Evolutionary conservation across 257 asterid genomes (phyloP).

Genomic region (Solanum tarapatanum): DNA sequence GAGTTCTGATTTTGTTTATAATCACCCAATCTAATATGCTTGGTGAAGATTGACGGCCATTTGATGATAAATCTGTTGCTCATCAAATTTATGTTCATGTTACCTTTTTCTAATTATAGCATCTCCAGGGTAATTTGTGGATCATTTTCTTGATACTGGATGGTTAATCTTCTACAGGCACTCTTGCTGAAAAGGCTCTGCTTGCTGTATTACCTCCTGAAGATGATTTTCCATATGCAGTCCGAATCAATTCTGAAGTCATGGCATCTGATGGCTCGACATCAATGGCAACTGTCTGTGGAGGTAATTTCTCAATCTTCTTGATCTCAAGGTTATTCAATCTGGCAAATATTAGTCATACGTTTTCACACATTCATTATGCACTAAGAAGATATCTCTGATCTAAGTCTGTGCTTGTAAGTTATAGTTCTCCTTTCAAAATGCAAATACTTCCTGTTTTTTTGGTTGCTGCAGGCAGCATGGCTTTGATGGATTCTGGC

Average conservation of each 20-base stretch:
- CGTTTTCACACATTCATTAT: not conserved
- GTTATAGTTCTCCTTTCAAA: not conserved
- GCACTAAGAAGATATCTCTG: not conserved
- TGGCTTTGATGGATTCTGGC: conserved; percentile 99
- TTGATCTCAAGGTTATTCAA: not conserved
- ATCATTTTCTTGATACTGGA: conserved; percentile 6
- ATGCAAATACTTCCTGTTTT: not conserved
- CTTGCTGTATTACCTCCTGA: conserved; percentile 87
- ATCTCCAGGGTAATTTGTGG: not conserved
- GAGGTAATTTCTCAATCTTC: conserved; percentile 35
- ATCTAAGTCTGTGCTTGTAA: not conserved
- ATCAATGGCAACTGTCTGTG: conserved; percentile 99
- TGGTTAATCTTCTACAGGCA: conserved; percentile 33
- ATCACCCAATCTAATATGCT: not conserved
- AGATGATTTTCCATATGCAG: conserved; percentile 69
- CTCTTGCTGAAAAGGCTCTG: conserved; percentile 95
- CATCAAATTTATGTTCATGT: not conserved
- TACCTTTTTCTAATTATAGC: not conserved
- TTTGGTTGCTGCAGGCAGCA: conserved; percentile 52
- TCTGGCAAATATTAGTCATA: not conserved
- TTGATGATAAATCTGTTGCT: not conserved
- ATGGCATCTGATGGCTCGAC: conserved; percentile 99
- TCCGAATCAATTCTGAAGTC: conserved; percentile 90
- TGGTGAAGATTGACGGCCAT: not conserved
- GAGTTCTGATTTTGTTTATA: not conserved